Percentiles rank a stretch among this genome's conserved stretches.
Evolutionary conservation across 2,329 filamentous ascomycete genomes (phyloP).

Genomic region (Davidsoniella virescens): DNA sequence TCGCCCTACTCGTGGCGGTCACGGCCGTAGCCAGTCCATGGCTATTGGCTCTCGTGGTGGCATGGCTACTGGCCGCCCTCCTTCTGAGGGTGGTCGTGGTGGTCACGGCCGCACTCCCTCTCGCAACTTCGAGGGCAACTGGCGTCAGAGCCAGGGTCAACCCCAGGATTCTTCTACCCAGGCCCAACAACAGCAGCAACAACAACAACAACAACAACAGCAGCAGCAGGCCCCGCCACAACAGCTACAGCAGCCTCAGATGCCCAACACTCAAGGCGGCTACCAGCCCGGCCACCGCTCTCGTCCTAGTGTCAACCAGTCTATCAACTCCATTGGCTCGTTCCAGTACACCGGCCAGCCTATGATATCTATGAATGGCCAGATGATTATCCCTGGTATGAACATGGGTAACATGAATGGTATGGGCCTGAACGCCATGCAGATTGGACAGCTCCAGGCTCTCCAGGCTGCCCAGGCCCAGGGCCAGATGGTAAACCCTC

Average conservation of each 20-base stretch:
- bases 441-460: conserved; percentile 79
- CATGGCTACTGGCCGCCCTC: conserved; percentile 37
- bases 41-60: conserved; percentile 59
- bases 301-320: conserved; percentile 65
- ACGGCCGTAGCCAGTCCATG: conserved; percentile 83
- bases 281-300: conserved; percentile 89
- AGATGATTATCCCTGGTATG: conserved; percentile 75
- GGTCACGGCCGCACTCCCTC: conserved; percentile 72
- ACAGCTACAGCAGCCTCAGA: conserved; percentile 40
- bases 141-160: conserved; percentile 59
- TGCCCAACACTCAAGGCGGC: conserved; percentile 21
- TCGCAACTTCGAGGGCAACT: conserved; percentile 94
- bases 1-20: conserved; percentile 34
- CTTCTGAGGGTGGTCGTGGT: conserved; percentile 54
- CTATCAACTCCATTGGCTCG: conserved; percentile 63
- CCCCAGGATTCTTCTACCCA: conserved; percentile 3
- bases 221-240: conserved; percentile 37
- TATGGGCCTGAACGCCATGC: conserved; percentile 77
- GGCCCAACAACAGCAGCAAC: conserved; percentile 39
- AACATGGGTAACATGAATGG: conserved; percentile 50
- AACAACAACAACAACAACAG: conserved; percentile 28
- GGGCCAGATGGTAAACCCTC: conserved; percentile 56
- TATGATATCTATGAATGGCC: conserved; percentile 72
- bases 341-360: conserved; percentile 84
- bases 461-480: conserved; percentile 69